phyloP scores from a whole-genome alignment of 176 grass and related monocot genomes.

The Aegilops speltoides region DNA sequence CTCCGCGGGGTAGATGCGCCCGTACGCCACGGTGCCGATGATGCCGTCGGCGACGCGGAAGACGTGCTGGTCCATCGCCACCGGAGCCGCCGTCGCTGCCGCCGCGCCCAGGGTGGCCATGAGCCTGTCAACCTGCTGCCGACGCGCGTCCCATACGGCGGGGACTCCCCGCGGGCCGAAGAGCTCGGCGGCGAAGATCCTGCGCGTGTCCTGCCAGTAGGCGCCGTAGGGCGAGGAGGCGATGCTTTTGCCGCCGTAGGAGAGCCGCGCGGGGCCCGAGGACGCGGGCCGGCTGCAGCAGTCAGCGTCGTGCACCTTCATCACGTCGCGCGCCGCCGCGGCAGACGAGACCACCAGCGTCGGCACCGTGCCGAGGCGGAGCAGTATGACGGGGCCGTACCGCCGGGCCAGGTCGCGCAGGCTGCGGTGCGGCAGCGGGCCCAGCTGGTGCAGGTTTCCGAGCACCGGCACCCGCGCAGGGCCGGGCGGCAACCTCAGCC shows the following conservation, averaged over 20 bases:
- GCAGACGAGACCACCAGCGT: constrained; percentile 52
- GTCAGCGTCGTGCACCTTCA: constrained; percentile 44
- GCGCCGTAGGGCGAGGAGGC: constrained; percentile 43
- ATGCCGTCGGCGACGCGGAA: constrained; percentile 29
- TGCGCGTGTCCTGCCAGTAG: constrained; percentile 50
- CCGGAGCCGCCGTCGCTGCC: background rate
- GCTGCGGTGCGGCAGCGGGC: constrained; percentile 48
- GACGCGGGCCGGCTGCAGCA: constrained; percentile 37
- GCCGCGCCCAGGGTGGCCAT: background rate
- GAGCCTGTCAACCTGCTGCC: constrained; percentile 17
- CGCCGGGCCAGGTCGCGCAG: constrained; percentile 36
- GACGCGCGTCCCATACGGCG: background rate
- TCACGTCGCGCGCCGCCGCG: constrained; percentile 44
- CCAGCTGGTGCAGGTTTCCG: constrained; percentile 64
- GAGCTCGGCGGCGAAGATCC: constrained; percentile 43
- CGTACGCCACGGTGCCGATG: constrained; percentile 32
- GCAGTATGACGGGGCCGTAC: constrained; percentile 40
- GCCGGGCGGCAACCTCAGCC: constrained; percentile 33
- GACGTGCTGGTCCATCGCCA: constrained; percentile 13
- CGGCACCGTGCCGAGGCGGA: constrained; percentile 48
- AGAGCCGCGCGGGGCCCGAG: constrained; percentile 18
- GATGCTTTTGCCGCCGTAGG: constrained; percentile 26
- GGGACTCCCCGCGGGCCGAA: constrained; percentile 41
- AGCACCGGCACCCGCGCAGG: constrained; percentile 41
- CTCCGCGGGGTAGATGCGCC: background rate